Percentiles rank a stretch among this genome's conserved stretches.
phyloP scores from a whole-genome alignment of 2,329 filamentous ascomycete genomes.

The Penicillium psychrosexuale region DNA sequence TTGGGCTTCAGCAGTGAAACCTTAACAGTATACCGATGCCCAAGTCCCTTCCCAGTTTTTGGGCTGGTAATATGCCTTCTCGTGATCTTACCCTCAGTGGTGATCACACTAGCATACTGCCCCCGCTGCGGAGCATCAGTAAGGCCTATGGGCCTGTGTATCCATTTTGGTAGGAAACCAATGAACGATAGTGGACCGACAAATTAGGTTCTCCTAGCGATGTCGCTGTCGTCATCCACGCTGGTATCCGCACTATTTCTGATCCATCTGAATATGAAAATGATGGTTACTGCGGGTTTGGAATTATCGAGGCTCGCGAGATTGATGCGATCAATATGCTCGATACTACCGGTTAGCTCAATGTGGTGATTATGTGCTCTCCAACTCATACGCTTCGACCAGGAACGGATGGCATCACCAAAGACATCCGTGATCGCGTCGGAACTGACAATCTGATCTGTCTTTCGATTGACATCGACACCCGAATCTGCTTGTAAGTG shows the following conservation, averaged over 20 bases:
- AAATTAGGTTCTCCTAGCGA: constrained; percentile 47
- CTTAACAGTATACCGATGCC: too few species aligned
- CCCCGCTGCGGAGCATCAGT: constrained; percentile 56
- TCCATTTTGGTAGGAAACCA: constrained; percentile 56
- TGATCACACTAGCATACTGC: constrained; percentile 47
- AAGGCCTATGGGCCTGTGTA: constrained; percentile 65
- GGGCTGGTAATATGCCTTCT: constrained; percentile 49
- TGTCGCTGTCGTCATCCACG: constrained; percentile 76
- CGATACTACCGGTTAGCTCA: too few species aligned
- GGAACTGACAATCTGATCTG: constrained; percentile 74
- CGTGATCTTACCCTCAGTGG: constrained; percentile 70
- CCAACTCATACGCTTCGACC: too few species aligned
- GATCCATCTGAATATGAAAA: constrained; percentile 80
- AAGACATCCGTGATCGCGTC: constrained; percentile 71
- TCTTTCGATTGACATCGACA: constrained; percentile 63
- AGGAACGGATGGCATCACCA: constrained; percentile 39
- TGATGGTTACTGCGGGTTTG: constrained; percentile 79
- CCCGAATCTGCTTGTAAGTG: constrained; percentile 71
- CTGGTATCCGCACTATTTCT: constrained; percentile 76
- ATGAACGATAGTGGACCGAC: neutral
- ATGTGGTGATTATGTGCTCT: too few species aligned
- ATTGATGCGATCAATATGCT: too few species aligned
- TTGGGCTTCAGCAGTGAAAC: too few species aligned
- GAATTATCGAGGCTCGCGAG: constrained; percentile 42
- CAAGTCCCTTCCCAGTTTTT: too few species aligned